phyloP scores from a whole-genome alignment of 441 rosid species.

The Macaranga tanarius region DNA sequence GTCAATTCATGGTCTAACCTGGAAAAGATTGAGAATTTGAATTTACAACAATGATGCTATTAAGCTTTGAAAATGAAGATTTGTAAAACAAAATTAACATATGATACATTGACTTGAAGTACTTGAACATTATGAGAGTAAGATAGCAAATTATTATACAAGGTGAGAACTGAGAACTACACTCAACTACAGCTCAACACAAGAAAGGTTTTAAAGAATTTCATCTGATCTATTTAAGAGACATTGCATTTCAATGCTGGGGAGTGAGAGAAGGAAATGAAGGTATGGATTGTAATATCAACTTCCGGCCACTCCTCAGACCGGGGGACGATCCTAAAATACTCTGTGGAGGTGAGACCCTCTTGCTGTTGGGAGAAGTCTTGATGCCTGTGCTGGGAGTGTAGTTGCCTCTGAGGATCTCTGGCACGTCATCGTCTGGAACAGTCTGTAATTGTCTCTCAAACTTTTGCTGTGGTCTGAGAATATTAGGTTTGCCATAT shows the following conservation, averaged over 20 bases:
- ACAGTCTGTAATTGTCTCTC: conserved; percentile 49
- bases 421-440: conserved; percentile 63
- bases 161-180: conserved; percentile 14
- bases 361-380: conserved; percentile 91
- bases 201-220: conserved; percentile 32
- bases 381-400: conserved; percentile 47
- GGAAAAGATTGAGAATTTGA: background rate
- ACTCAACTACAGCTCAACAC: conserved; percentile 18
- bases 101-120: conserved; percentile 26
- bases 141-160: conserved; percentile 38
- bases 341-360: conserved; percentile 82
- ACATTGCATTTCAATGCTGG: conserved; percentile 36
- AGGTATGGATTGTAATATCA: conserved; percentile 86
- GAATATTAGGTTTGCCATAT: conserved; percentile 45
- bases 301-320: conserved; percentile 67
- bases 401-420: conserved; percentile 47
- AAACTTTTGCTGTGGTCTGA: conserved; percentile 40
- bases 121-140: conserved; percentile 32
- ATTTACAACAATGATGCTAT: background rate
- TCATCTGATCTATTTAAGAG: conserved; percentile 18
- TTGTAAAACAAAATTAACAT: conserved; percentile 4
- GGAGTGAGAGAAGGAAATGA: conserved; percentile 80
- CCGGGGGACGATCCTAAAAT: conserved; percentile 61
- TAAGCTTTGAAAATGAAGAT: background rate
- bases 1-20: background rate